A percentile compares a stretch with the other conserved stretches of the same genome.
Conservation (phyloP, 106 monocot genomes). For the Alisma plantagoaquatica region DNA sequence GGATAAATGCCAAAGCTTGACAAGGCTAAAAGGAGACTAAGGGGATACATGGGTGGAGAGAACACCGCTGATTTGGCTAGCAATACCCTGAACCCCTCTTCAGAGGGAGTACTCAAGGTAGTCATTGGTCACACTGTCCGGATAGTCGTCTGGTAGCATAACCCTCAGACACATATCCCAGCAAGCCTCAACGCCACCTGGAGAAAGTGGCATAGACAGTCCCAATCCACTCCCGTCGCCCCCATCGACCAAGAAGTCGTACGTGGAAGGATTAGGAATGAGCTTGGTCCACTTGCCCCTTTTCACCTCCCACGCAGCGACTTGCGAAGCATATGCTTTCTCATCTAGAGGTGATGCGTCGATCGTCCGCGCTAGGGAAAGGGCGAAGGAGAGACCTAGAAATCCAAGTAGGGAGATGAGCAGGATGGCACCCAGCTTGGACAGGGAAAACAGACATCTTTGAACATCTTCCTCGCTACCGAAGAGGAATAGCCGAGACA, state of each 20-base stretch:
- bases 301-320: slow-evolving; percentile 59
- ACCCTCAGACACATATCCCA: too few relatives aligned
- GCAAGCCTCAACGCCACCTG: too few relatives aligned
- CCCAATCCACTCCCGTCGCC: not conserved
- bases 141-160: too few relatives aligned
- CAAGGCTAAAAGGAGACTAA: too few relatives aligned
- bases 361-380: slow-evolving; percentile 21
- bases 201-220: not conserved
- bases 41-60: too few relatives aligned
- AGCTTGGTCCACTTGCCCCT: slow-evolving; percentile 54
- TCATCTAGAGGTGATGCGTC: not conserved
- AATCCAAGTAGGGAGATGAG: not conserved
- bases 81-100: too few relatives aligned
- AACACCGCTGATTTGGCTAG: too few relatives aligned
- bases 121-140: too few relatives aligned
- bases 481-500: not conserved
- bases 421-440: not conserved
- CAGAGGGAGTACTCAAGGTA: too few relatives aligned
- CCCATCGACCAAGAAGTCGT: slow-evolving; percentile 22
- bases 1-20: too few relatives aligned
- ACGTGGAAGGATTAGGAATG: slow-evolving; percentile 11
- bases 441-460: too few relatives aligned
- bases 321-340: too few relatives aligned
- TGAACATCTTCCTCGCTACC: not conserved
- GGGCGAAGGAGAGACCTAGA: slow-evolving; percentile 1